Percentiles rank a stretch among this genome's conserved stretches.
Evolutionary conservation across 2,329 filamentous ascomycete species (phyloP).

Genomic region (Fusarium lyarnte): DNA sequence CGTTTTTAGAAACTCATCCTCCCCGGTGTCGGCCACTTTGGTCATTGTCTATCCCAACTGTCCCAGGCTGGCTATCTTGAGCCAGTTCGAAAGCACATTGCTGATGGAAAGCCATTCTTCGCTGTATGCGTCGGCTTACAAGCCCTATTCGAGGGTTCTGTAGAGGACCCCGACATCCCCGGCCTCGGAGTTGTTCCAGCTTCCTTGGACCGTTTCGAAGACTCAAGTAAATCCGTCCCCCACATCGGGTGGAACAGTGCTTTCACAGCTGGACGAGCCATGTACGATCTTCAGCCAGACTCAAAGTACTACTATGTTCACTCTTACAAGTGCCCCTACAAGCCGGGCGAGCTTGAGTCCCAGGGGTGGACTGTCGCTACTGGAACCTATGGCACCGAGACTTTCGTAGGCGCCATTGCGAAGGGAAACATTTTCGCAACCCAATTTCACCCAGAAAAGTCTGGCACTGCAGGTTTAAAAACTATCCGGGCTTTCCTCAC

Average conservation of each 20-base stretch:
- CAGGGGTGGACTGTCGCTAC: constrained; percentile 94
- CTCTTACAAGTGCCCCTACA: constrained; percentile 87
- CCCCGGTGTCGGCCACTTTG: constrained; percentile 96
- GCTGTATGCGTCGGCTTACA: constrained; percentile 96
- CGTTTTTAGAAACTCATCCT: constrained; percentile 83
- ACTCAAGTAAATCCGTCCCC: constrained; percentile 86
- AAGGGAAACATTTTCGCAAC: constrained; percentile 88
- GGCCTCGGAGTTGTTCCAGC: constrained; percentile 81
- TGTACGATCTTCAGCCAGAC: constrained; percentile 81
- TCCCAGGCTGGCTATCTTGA: constrained; percentile 83
- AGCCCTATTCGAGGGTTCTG: constrained; percentile 86
- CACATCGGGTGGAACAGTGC: constrained; percentile 99
- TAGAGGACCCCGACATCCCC: constrained; percentile 75
- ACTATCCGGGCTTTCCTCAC: constrained; percentile 87
- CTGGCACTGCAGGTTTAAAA: constrained; percentile 85
- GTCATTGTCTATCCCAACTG: constrained; percentile 91
- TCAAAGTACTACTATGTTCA: constrained; percentile 99
- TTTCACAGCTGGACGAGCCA: constrained; percentile 63
- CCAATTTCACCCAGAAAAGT: constrained; percentile 98
- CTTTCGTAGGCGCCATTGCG: constrained; percentile 90
- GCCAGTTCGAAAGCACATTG: constrained; percentile 83
- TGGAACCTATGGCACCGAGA: constrained; percentile 85
- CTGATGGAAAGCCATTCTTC: constrained; percentile 95
- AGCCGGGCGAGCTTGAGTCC: constrained; percentile 75
- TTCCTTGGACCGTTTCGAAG: constrained; percentile 78